Percentiles rank a stretch among this genome's conserved stretches.
Conservation (phyloP, 2,329 filamentous ascomycete species). For the Moelleriella libera region DNA sequence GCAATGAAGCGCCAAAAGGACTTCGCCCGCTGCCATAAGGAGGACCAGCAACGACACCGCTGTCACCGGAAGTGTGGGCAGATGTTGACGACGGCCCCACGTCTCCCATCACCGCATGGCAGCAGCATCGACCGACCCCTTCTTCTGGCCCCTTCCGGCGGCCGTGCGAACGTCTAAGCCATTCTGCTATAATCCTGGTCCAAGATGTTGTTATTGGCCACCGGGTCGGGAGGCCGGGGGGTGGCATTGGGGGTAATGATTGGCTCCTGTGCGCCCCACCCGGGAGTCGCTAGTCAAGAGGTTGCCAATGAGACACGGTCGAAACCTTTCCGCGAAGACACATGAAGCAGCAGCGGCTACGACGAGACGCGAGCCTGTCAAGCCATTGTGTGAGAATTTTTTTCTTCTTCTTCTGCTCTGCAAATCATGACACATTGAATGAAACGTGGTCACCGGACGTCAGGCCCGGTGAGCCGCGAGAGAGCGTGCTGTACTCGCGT, state of each 20-base stretch:
- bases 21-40: not conserved
- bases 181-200: not conserved
- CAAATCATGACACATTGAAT: not conserved
- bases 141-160: not conserved
- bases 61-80: not conserved
- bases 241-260: not conserved
- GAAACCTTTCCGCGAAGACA: constrained; percentile 1
- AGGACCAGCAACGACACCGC: not conserved
- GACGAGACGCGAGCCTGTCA: not conserved
- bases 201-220: not conserved
- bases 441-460: too few relatives aligned
- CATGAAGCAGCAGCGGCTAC: not conserved
- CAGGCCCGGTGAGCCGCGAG: too few relatives aligned
- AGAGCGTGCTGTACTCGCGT: too few relatives aligned
- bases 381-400: constrained; percentile 1
- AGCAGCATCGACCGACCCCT: not conserved
- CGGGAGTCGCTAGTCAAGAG: not conserved
- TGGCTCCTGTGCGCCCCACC: not conserved
- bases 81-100: not conserved
- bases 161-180: not conserved
- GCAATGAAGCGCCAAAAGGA: not conserved
- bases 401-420: not conserved
- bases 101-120: not conserved
- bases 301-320: constrained; percentile 1
- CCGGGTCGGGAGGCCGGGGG: not conserved